Evolutionary conservation across 176 grass and related monocot genomes (phyloP), one percentile per base, ranked within the genome.

Genomic region (Hsuehochloa calcarea): DNA sequence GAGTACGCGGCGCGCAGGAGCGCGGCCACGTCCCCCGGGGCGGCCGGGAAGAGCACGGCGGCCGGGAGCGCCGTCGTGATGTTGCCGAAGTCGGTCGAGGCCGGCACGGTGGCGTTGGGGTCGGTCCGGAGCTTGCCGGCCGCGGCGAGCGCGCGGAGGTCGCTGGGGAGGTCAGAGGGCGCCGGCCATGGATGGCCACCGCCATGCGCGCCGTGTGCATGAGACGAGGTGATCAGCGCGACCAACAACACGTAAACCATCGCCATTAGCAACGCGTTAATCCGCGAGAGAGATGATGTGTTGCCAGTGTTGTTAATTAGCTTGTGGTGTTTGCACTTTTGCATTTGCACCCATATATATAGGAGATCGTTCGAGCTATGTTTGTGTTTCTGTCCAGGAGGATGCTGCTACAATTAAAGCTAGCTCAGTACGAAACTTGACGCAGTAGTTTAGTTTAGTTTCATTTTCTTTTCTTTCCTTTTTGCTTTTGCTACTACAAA

Each of bases 21-120:
- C 46, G 58, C 60, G 4, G 84, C 88, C 22, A 97, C 72, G 70
- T 97, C 95, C 4, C 1, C 52, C 2, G 89, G 67, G 7, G 86
- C 85, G 47, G 87, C 22, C 26, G 95, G 95, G 82, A 84, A 88
- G 8, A 93, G 65, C 15, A 93, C 92, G 13, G 92, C 95, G 1
- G 79, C 88, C 80, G 95, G 92, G 16, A 81, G 81, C 60, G 70
- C 82, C 17, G 77, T 43, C 13, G 78, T 90, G 51, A 95, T 84
- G 89, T 90, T 91, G 65, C 95, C 95, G 37, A 91, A 97, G 80
- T 97, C 95, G 46, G 50, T 91, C 1, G 95, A 94, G 0, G 90
- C 89, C 70, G 83, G 65, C 55, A 71, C 27, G 12, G 86, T 88
- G 80, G 89, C 82, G 73, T 85, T 82, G 43, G 38, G 47, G 72